Percentiles rank a stretch among this genome's conserved stretches.
Evolutionary conservation across 73 alveolate species (phyloP).

Genomic region (Tetrahymena borealis): DNA sequence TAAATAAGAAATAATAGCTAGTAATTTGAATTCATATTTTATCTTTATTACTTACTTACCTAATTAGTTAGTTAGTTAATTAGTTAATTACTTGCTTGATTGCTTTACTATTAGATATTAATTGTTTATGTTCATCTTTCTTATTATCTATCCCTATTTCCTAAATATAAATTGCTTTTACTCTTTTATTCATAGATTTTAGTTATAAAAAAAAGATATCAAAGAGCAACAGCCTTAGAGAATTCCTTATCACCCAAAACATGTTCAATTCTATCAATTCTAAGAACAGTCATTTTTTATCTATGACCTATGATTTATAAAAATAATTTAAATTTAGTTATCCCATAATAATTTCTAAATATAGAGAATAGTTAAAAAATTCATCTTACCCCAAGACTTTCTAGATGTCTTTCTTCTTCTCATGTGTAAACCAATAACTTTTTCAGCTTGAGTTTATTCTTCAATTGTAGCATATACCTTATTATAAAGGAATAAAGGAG

Average conservation of each 20-base stretch:
- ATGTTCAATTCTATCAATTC: constrained; percentile 51
- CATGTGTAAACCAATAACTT: constrained; percentile 49
- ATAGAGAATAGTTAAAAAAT: background rate
- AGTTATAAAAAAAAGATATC: background rate
- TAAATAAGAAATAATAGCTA: background rate
- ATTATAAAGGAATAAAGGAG: background rate
- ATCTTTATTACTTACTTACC: too few relatives aligned
- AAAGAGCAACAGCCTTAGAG: background rate
- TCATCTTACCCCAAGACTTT: constrained; percentile 11
- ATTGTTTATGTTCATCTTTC: too few relatives aligned
- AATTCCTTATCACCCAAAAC: constrained; percentile 31
- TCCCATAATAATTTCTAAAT: background rate
- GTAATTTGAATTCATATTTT: too few relatives aligned
- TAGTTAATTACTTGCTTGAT: too few relatives aligned
- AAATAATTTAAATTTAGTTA: background rate
- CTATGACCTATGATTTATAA: constrained; percentile 27
- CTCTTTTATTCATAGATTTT: background rate
- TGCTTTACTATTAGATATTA: too few relatives aligned
- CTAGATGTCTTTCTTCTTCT: constrained; percentile 57
- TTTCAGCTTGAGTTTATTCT: constrained; percentile 48
- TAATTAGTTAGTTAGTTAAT: too few relatives aligned
- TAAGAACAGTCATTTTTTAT: constrained; percentile 33
- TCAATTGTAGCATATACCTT: constrained; percentile 46
- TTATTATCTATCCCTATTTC: too few relatives aligned
- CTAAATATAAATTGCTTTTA: too few relatives aligned